phyloP scores from a whole-genome alignment of 495 filamentous ascomycete genomes.

The Talaromyces stipitatus region DNA sequence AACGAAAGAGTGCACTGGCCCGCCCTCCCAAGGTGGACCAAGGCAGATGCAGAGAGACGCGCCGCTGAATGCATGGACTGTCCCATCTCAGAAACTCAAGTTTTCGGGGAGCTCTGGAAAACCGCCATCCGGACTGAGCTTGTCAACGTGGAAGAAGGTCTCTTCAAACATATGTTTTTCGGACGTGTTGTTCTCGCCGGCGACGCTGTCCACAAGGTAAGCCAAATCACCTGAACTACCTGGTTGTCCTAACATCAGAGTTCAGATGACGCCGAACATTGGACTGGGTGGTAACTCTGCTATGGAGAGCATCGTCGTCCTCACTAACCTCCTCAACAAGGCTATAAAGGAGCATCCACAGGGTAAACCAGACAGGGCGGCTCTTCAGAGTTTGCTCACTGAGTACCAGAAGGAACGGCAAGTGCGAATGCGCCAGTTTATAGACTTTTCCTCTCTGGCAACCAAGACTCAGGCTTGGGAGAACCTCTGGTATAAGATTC shows the following conservation, averaged over 20 bases:
- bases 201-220: constrained; percentile 15
- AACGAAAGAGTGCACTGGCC: too few relatives aligned
- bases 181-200: constrained; percentile 18
- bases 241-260: too few relatives aligned
- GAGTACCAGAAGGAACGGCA: too few relatives aligned
- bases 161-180: constrained; percentile 14
- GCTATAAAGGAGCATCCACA: neutral
- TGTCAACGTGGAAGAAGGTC: constrained; percentile 16
- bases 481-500: too few relatives aligned
- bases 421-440: too few relatives aligned
- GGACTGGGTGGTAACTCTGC: constrained; percentile 25
- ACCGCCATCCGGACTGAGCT: constrained; percentile 8
- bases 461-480: too few relatives aligned
- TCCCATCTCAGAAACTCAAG: constrained; percentile 12
- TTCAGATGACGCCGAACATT: constrained; percentile 11
- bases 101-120: constrained; percentile 20
- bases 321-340: constrained; percentile 20
- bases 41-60: constrained; percentile 18
- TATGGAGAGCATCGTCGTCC: constrained; percentile 24
- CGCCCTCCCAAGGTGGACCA: constrained; percentile 12
- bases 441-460: too few relatives aligned
- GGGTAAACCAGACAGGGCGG: too few relatives aligned
- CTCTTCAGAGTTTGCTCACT: too few relatives aligned
- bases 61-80: constrained; percentile 18
- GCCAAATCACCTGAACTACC: too few relatives aligned